Base-by-base conservation (phyloP, 148 eudicot species). In the Silene uniflora region DNA sequence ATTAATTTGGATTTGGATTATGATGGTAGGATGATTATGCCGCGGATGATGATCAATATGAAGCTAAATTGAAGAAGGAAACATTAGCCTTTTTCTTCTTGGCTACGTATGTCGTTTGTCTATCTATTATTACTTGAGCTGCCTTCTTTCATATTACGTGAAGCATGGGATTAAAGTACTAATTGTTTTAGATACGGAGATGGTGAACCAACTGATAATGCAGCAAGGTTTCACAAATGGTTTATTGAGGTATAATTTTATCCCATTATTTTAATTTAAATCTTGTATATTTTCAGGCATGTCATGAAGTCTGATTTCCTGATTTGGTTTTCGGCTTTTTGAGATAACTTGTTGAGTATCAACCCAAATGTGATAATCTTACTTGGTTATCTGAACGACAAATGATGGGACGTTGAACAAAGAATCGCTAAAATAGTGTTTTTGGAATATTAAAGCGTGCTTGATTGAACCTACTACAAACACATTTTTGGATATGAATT, bases 151-250 rank as follows among this genome's bases (percentile, higher is more conserved):
- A 32, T 73, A 3, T 77, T 67, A 69, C 73, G 76, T 73, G 29
- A 39, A 39, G 21, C 27, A 24, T 19, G 21, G 0, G 47, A 35
- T 69, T 72, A 35, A 62, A 59, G 42, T 14, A 67, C 23, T 81
- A 12, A 16, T 73, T 81, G 78, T 73, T 83, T 84, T 78, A 95
- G 98, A 46, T 95, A 95, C 76, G 98, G 98, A 83, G 98, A 95
- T 75, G 98, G 98, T 42, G 98, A 95, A 83, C 98, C 98, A 25
- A 95, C 98, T 10, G 98, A 95, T 73, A 95, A 95, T 85, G 93
- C 97, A 6, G 97, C 97, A 1, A 89, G 96, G 76, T 95, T 95
- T 75, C 89, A 87, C 78, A 95, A 92, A 81, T 95, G 98, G 98
- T 95, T 95, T 73, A 39, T 76, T 0, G 98, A 95, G 97, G 98